Evolutionary conservation across 106 monocot species (phyloP).

Genomic region (Phalaenopsis aphrodite): DNA sequence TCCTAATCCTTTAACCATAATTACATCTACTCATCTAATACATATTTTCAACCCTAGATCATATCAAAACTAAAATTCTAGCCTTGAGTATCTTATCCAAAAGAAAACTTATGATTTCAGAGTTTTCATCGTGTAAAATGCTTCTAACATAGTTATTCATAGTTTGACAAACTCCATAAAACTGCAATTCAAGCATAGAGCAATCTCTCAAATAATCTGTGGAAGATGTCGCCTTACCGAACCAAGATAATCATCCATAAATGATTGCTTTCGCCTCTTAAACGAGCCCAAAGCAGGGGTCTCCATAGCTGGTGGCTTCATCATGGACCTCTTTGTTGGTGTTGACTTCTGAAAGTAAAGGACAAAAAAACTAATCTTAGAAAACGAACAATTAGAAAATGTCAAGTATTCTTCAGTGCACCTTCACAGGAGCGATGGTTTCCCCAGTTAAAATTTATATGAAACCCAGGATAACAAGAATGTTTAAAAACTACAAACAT

Average conservation of each 20-base stretch:
- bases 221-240: constrained; percentile 26
- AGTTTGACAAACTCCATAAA: not conserved
- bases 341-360: constrained; percentile 28
- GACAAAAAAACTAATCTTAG: not conserved
- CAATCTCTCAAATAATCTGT: not conserved
- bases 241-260: constrained; percentile 46
- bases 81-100: too few relatives aligned
- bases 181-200: not conserved
- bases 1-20: not conserved
- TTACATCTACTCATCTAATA: not conserved
- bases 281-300: constrained; percentile 42
- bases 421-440: not conserved
- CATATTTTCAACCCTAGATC: not conserved
- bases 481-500: not conserved
- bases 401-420: not conserved
- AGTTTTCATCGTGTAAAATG: not conserved
- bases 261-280: constrained; percentile 46
- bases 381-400: not conserved
- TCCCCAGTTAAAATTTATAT: not conserved
- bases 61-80: not conserved
- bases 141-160: not conserved
- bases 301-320: constrained; percentile 35
- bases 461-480: not conserved
- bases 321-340: constrained; percentile 35
- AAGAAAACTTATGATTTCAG: not conserved